Evolutionary conservation across 2,329 filamentous ascomycete species (phyloP).

Genomic region (Colletotrichum sp.): DNA sequence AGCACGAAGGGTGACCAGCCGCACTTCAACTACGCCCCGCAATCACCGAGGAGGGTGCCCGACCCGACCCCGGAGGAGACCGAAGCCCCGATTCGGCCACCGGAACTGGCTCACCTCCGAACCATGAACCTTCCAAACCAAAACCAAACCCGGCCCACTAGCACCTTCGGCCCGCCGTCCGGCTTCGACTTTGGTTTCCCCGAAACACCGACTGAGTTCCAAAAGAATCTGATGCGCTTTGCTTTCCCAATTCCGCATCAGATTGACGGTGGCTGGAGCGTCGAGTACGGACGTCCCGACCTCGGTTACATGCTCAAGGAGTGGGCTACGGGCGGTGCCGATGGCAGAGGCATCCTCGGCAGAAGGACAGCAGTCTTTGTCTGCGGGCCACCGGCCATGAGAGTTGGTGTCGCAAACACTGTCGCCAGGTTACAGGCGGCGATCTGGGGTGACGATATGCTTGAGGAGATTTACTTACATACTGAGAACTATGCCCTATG

Average conservation of each 20-base stretch:
- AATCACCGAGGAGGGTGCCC: slow-evolving; percentile 42
- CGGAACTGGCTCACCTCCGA: slow-evolving; percentile 63
- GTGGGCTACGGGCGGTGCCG: slow-evolving; percentile 73
- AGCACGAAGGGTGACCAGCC: slow-evolving; percentile 52
- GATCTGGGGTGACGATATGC: slow-evolving; percentile 78
- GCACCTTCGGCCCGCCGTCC: slow-evolving; percentile 62
- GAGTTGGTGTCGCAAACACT: slow-evolving; percentile 84
- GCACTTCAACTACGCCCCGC: slow-evolving; percentile 61
- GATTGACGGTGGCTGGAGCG: slow-evolving; percentile 82
- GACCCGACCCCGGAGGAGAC: slow-evolving; percentile 19
- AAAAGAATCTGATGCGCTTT: slow-evolving; percentile 89
- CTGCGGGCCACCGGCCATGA: slow-evolving; percentile 86
- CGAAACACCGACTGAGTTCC: slow-evolving; percentile 82
- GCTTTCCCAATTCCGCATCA: slow-evolving; percentile 75
- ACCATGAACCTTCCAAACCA: slow-evolving; percentile 41
- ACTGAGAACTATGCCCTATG: slow-evolving; percentile 93
- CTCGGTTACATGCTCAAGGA: slow-evolving; percentile 86
- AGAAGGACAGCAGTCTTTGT: slow-evolving; percentile 88
- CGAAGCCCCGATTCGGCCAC: slow-evolving; percentile 42
- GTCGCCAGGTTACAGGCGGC: slow-evolving; percentile 82
- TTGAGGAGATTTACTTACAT: slow-evolving; percentile 92
- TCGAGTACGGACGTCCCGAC: slow-evolving; percentile 90
- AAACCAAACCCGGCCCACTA: slow-evolving; percentile 49
- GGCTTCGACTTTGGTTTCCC: slow-evolving; percentile 85
- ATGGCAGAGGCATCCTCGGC: slow-evolving; percentile 74